These are phyloP conservation scores for Phytophthora cactorum DNA, from an alignment of 352 stramenopile species.

Conservation along the genomic window DNA sequence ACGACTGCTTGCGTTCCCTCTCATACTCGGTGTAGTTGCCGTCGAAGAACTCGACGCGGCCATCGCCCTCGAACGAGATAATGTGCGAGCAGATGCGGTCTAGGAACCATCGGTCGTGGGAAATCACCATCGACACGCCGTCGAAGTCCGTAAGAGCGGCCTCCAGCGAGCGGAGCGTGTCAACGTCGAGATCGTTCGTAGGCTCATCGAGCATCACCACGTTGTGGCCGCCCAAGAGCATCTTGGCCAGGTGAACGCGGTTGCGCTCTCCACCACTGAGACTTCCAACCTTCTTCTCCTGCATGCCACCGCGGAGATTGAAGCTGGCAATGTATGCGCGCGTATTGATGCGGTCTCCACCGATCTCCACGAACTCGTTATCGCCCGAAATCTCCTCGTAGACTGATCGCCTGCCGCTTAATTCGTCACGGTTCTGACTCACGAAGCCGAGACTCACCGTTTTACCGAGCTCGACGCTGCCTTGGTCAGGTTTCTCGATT, in stretches of 20 bases:
- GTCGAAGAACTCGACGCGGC: conserved; percentile 81
- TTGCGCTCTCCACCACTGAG: conserved; percentile 87
- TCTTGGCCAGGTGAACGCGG: conserved; percentile 87
- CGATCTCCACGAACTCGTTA: conserved; percentile 84
- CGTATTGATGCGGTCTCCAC: conserved; percentile 81
- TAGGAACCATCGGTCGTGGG: conserved; percentile 96
- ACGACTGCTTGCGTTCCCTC: conserved; percentile 57
- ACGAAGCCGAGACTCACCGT: conserved; percentile 83
- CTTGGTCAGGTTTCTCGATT: conserved; percentile 87
- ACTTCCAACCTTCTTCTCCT: conserved; percentile 82
- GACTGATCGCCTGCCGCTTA: conserved; percentile 66
- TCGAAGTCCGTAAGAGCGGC: conserved; percentile 86
- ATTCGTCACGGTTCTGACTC: conserved; percentile 78
- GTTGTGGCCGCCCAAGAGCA: conserved; percentile 84
- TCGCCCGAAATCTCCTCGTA: conserved; percentile 89
- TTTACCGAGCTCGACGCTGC: conserved; percentile 74
- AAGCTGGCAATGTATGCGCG: conserved; percentile 89
- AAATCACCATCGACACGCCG: conserved; percentile 95
- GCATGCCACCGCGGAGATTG: conserved; percentile 83
- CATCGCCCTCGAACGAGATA: conserved; percentile 81
- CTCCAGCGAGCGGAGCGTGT: conserved; percentile 89
- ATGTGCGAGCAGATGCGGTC: conserved; percentile 93
- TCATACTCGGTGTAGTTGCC: conserved; percentile 91
- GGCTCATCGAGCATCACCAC: conserved; percentile 90
- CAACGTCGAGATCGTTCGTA: conserved; percentile 89